Conservation (phyloP, 2,329 filamentous ascomycete species). For the Trichoderma koningii region DNA sequence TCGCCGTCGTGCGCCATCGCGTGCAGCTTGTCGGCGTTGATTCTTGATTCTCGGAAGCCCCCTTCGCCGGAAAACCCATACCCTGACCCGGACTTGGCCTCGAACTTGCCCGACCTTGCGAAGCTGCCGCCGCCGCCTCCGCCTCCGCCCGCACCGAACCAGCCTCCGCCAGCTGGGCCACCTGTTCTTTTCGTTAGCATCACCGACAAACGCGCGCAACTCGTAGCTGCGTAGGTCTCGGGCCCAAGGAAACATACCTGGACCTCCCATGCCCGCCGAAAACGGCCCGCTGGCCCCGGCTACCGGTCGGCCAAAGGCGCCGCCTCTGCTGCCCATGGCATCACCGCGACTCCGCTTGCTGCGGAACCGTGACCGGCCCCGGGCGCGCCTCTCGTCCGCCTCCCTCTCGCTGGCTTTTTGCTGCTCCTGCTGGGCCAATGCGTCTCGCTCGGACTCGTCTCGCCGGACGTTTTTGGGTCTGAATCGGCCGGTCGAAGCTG, state of each 20-base stretch:
- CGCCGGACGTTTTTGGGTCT: slow-evolving; percentile 52
- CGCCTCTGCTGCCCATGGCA: slow-evolving; percentile 47
- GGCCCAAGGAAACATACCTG: slow-evolving; percentile 25
- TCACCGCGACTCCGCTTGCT: slow-evolving; percentile 49
- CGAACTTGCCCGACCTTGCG: slow-evolving; percentile 38
- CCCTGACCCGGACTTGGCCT: slow-evolving; percentile 45
- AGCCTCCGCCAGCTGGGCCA: slow-evolving; percentile 34
- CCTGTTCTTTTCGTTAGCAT: slow-evolving; percentile 28
- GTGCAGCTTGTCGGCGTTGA: slow-evolving; percentile 60
- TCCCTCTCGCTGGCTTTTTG: slow-evolving; percentile 47
- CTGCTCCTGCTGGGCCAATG: slow-evolving; percentile 48
- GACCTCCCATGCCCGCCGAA: slow-evolving; percentile 38
- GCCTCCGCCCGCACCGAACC: slow-evolving; percentile 38
- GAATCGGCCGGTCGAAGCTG: slow-evolving; percentile 45
- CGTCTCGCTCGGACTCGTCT: slow-evolving; percentile 54
- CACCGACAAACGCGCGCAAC: not conserved
- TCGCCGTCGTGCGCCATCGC: slow-evolving; percentile 47
- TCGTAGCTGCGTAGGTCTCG: too few species aligned
- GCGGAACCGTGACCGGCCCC: slow-evolving; percentile 45
- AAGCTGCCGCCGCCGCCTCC: slow-evolving; percentile 37
- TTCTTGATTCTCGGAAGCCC: slow-evolving; percentile 48
- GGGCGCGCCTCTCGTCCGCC: slow-evolving; percentile 44
- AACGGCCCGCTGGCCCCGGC: slow-evolving; percentile 46
- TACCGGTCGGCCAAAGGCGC: slow-evolving; percentile 39
- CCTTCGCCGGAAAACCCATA: slow-evolving; percentile 42